Conservation (phyloP, 495 filamentous ascomycete genomes). For the Penicillium egyptiacum region DNA sequence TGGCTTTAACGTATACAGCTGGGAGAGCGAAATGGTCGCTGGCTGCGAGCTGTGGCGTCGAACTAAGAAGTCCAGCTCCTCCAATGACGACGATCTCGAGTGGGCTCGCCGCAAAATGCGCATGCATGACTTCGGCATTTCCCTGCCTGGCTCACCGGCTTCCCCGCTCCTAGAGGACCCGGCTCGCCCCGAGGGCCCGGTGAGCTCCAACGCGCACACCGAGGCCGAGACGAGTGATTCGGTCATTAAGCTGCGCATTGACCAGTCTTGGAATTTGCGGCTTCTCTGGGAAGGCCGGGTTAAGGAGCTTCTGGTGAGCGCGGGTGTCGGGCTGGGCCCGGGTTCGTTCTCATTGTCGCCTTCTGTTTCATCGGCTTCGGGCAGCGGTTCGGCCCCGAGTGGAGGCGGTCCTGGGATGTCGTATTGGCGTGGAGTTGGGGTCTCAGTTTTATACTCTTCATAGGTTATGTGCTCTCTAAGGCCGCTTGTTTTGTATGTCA, state of each 20-base stretch:
- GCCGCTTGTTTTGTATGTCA: not conserved
- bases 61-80: slow-evolving; percentile 41
- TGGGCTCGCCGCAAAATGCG: slow-evolving; percentile 48
- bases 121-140: slow-evolving; percentile 30
- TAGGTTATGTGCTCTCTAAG: slow-evolving; percentile 44
- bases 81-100: slow-evolving; percentile 41
- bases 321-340: slow-evolving; percentile 73
- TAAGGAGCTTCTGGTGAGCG: slow-evolving; percentile 89
- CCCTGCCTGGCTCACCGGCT: slow-evolving; percentile 23
- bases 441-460: slow-evolving; percentile 91
- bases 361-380: slow-evolving; percentile 26
- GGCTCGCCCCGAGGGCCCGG: slow-evolving; percentile 23
- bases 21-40: slow-evolving; percentile 88
- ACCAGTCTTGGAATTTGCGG: slow-evolving; percentile 80
- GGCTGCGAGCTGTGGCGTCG: slow-evolving; percentile 86
- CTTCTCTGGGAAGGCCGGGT: slow-evolving; percentile 91
- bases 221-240: slow-evolving; percentile 68
- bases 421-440: slow-evolving; percentile 64
- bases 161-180: slow-evolving; percentile 26
- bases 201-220: slow-evolving; percentile 24
- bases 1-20: slow-evolving; percentile 97
- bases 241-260: slow-evolving; percentile 85
- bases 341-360: slow-evolving; percentile 43
- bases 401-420: slow-evolving; percentile 64
- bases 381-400: slow-evolving; percentile 52